A percentile compares a stretch with the other conserved stretches of the same genome.
Evolutionary conservation across 2,329 filamentous ascomycete species (phyloP).

Genomic region (Beauveria brongniartii): DNA sequence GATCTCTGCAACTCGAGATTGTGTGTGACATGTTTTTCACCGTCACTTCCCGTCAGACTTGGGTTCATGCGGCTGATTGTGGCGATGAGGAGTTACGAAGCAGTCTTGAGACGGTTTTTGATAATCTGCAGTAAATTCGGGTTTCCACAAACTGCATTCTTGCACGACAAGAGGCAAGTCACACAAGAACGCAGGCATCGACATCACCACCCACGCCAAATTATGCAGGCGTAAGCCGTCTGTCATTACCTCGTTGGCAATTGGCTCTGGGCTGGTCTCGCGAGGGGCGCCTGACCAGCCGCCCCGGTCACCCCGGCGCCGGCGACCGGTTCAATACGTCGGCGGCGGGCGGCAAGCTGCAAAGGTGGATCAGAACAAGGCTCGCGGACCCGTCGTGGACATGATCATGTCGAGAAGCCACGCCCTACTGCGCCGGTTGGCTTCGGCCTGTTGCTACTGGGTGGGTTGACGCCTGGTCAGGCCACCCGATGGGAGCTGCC

Average conservation of each 20-base stretch:
- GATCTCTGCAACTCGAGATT: not conserved
- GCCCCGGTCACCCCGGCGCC: conserved; percentile 1
- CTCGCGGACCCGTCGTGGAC: conserved; percentile 6
- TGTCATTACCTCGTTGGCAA: not conserved
- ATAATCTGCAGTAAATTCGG: not conserved
- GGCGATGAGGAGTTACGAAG: too few relatives aligned
- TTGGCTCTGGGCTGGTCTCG: conserved; percentile 1
- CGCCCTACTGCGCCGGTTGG: conserved; percentile 10
- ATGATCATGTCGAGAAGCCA: not conserved
- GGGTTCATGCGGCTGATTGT: too few relatives aligned
- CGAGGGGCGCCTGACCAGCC: conserved; percentile 1
- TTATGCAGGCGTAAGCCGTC: not conserved
- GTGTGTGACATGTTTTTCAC: too few relatives aligned
- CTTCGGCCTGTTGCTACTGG: not conserved
- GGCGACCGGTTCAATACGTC: conserved; percentile 2
- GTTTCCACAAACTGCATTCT: not conserved
- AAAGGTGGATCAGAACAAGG: not conserved
- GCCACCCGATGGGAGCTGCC: not conserved
- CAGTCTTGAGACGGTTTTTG: not conserved
- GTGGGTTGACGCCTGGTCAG: conserved; percentile 1
- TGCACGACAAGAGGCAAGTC: not conserved
- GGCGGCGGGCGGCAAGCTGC: not conserved
- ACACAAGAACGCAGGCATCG: not conserved
- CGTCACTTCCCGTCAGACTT: too few relatives aligned
- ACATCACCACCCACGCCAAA: not conserved